These are phyloP conservation scores for Tricholoma hemisulphureum DNA, from an alignment of 768 basidiomycete genomes.

Conservation along the genomic window DNA sequence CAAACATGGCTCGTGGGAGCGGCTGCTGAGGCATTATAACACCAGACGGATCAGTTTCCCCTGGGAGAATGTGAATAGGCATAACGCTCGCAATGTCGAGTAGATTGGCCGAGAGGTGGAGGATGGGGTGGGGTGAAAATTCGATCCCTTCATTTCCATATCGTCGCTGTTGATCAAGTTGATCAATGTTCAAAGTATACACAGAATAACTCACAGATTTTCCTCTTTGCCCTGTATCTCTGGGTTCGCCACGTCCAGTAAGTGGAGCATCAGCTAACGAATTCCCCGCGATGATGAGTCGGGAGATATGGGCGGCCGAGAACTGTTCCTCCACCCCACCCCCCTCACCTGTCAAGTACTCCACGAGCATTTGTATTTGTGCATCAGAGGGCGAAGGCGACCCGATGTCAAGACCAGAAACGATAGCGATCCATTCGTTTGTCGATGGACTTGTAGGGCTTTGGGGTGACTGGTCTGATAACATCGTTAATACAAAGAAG, in stretches of 20 bases:
- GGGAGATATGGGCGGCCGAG: constrained; percentile 69
- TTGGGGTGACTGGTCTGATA: neutral
- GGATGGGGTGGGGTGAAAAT: constrained; percentile 75
- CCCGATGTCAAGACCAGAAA: constrained; percentile 85
- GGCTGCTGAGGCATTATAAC: constrained; percentile 91
- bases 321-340: constrained; percentile 68
- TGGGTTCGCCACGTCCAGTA: constrained; percentile 30
- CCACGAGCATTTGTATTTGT: constrained; percentile 81
- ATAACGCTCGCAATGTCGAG: constrained; percentile 73
- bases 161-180: constrained; percentile 46
- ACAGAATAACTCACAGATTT: constrained; percentile 49
- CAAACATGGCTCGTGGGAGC: constrained; percentile 89
- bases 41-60: constrained; percentile 84
- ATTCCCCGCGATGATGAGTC: constrained; percentile 89
- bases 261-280: constrained; percentile 59
- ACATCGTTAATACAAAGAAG: constrained; percentile 4
- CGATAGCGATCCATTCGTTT: constrained; percentile 80
- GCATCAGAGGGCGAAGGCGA: constrained; percentile 60
- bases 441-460: constrained; percentile 20
- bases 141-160: constrained; percentile 62
- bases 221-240: constrained; percentile 40
- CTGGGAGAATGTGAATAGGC: constrained; percentile 87
- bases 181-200: constrained; percentile 9
- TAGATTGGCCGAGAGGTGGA: constrained; percentile 65
- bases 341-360: constrained; percentile 83